A percentile compares a stretch with the other conserved stretches of the same genome.
These are phyloP conservation scores for Penicillium alfredii DNA, from an alignment of 495 filamentous ascomycete genomes.

Conservation along the genomic window DNA sequence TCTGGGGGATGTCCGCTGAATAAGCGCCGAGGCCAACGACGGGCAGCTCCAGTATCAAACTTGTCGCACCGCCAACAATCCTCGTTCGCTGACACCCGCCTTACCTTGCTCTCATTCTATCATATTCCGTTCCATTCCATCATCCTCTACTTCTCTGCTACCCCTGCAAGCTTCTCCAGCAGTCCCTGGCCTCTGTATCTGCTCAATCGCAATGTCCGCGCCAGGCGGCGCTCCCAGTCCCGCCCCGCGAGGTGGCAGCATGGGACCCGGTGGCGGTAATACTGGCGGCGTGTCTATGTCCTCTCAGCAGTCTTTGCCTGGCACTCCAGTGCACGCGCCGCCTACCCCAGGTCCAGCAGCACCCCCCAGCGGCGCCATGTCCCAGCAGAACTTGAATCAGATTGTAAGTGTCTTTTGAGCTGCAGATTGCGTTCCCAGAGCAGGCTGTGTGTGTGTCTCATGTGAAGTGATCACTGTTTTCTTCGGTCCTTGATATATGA, in stretches of 20 bases:
- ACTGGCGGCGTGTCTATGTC: slow-evolving; percentile 47
- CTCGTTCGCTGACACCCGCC: no score
- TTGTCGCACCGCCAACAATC: no score
- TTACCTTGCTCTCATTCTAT: no score
- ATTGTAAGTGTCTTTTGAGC: no score
- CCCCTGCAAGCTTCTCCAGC: neutral
- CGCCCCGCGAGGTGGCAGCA: slow-evolving; percentile 46
- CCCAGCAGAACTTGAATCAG: slow-evolving; percentile 87
- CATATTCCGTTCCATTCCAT: neutral
- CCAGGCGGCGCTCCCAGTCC: slow-evolving; percentile 45
- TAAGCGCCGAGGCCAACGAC: slow-evolving; percentile 5
- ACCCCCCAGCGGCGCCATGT: slow-evolving; percentile 47
- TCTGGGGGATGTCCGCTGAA: slow-evolving; percentile 15
- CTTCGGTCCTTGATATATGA: no score
- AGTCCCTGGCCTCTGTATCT: neutral
- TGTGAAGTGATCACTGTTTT: no score
- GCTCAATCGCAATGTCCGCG: slow-evolving; percentile 34
- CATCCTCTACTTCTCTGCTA: neutral
- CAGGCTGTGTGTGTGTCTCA: no score
- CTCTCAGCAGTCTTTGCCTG: slow-evolving; percentile 42
- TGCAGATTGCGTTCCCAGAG: no score
- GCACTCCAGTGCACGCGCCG: slow-evolving; percentile 31
- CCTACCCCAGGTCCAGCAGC: slow-evolving; percentile 36
- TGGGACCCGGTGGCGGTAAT: slow-evolving; percentile 38
- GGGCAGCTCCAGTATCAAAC: slow-evolving; percentile 15